Evolutionary conservation across 2,329 filamentous ascomycete genomes (phyloP), one percentile per base, ranked within the genome.

Genomic region (Hyphodiscus sp.): DNA sequence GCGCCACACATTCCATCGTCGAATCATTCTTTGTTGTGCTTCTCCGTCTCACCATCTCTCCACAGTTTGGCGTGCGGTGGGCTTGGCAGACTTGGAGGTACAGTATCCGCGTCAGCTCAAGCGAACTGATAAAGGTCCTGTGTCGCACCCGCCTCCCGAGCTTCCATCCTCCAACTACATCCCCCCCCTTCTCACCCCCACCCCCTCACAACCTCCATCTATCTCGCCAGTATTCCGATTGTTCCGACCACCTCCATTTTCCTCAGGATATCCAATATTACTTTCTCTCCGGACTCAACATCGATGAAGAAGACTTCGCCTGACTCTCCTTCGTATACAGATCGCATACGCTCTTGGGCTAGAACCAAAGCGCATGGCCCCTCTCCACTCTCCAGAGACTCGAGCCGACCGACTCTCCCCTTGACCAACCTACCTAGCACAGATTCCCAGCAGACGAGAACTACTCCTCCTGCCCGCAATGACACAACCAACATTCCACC

Each of bases 271-370:
- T 2, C 29, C 11, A 38, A 38, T 10, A 38, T 13, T 13, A 38
- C 11, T 38, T 38, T 4, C 33, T 13, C 13, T 13, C 16, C 33
- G 50, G 45, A 57, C 54, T 56, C 61, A 52, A 65, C 56, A 66
- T 82, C 80, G 79, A 83, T 83, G 80, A 83, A 80, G 78, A 72
- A 81, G 77, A 71, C 72, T 72, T 79, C 73, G 62, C 70, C 76
- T 71, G 73, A 77, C 61, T 69, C 73, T 54, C 50, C 56, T 67
- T 73, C 76, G 69, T 73, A 74, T 69, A 74, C 73, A 80, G 74
- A 79, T 76, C 74, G 73, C 74, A 74, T 75, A 73, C 74, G 74
- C 74, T 78, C 76, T 71, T 76, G 74, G 78, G 73, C 75, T 72
- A 69, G 68, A 69, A 70, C 74, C 70, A 72, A 74, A 72, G 73